Evolutionary conservation across 345 rosid genomes (phyloP).

Genomic region (Alliaria petiolata): DNA sequence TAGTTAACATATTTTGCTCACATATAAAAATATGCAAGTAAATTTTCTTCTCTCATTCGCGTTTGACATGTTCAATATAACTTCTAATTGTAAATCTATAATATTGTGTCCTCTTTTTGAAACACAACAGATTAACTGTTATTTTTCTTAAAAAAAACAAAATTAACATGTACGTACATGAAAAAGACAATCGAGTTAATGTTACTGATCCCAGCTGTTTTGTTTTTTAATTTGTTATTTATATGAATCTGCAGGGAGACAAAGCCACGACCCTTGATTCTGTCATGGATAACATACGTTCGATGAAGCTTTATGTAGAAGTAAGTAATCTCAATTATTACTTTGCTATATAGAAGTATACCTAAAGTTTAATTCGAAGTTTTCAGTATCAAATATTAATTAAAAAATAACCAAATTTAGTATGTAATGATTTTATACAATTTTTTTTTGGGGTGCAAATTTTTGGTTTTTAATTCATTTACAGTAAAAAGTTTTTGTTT

Average conservation of each 20-base stretch:
- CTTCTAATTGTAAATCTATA: background rate
- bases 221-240: background rate
- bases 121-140: background rate
- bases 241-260: constrained; percentile 5
- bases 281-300: background rate
- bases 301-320: constrained; percentile 11
- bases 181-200: background rate
- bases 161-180: background rate
- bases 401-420: no score
- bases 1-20: background rate
- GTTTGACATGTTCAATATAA: background rate
- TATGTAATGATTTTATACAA: background rate
- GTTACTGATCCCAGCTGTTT: background rate
- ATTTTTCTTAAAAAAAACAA: no score
- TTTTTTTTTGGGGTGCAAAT: no score
- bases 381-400: no score
- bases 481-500: background rate
- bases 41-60: background rate
- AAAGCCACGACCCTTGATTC: background rate
- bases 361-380: no score
- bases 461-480: background rate
- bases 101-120: background rate
- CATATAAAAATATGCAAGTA: background rate
- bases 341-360: no score
- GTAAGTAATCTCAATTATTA: background rate